Evolutionary conservation across 805 yeast genomes (phyloP).

Genomic region (Spathaspora arborariae): DNA sequence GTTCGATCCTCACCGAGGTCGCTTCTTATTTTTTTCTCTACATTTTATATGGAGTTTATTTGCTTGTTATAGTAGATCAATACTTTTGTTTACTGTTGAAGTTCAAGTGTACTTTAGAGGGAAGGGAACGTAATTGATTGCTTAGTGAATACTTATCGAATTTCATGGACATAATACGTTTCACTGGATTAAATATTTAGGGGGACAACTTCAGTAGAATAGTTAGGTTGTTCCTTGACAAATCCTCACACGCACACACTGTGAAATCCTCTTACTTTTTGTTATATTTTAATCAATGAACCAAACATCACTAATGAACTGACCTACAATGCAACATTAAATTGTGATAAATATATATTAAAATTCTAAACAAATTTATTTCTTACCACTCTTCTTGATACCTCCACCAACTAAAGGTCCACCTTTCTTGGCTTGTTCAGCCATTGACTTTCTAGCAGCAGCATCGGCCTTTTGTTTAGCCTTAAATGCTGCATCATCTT

Average conservation of each 20-base stretch:
- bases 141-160: too few relatives aligned
- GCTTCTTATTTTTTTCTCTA: constrained; percentile 15
- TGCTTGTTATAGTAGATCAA: background rate
- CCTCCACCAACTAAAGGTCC: constrained; percentile 95
- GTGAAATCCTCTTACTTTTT: too few relatives aligned
- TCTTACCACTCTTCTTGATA: constrained; percentile 76
- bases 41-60: background rate
- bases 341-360: background rate
- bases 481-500: constrained; percentile 86
- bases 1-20: constrained; percentile 26
- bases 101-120: background rate
- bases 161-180: too few relatives aligned
- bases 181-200: too few relatives aligned
- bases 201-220: too few relatives aligned
- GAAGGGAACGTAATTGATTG: too few relatives aligned
- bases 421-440: constrained; percentile 80
- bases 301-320: background rate
- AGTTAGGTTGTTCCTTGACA: too few relatives aligned
- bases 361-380: constrained; percentile 10
- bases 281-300: too few relatives aligned
- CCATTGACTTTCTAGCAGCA: constrained; percentile 87
- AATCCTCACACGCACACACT: too few relatives aligned
- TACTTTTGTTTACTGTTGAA: background rate
- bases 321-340: background rate
- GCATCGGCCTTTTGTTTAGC: constrained; percentile 94